Conservation (phyloP, 2,329 filamentous ascomycete species). For the Aspergillaceae sp. region DNA sequence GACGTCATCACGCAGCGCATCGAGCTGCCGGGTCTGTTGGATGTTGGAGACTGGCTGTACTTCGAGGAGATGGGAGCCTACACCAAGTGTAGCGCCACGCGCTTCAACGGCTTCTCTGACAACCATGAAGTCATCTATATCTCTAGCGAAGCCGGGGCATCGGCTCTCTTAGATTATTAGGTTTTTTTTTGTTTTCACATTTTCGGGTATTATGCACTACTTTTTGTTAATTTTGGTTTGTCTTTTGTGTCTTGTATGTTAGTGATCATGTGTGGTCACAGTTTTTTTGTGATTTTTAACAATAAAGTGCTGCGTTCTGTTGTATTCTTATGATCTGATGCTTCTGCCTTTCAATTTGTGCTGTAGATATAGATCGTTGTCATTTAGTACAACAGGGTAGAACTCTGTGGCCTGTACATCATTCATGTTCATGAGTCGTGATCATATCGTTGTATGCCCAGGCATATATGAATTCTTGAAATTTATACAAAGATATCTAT, state of each 20-base stretch:
- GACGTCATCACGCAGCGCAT: conserved; percentile 84
- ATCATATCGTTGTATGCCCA: too few species aligned
- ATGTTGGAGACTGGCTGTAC: conserved; percentile 96
- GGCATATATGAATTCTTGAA: too few species aligned
- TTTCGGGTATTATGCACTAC: neutral
- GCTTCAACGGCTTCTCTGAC: conserved; percentile 95
- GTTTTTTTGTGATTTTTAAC: too few species aligned
- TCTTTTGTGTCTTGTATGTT: neutral
- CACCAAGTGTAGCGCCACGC: conserved; percentile 93
- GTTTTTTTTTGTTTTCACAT: conserved; percentile 1
- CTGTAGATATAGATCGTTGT: too few species aligned
- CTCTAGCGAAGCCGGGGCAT: conserved; percentile 82
- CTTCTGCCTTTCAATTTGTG: too few species aligned
- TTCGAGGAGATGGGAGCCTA: conserved; percentile 99
- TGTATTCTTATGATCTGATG: too few species aligned
- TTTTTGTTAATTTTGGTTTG: conserved; percentile 2
- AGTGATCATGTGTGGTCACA: too few species aligned
- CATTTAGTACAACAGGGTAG: too few species aligned
- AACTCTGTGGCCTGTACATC: too few species aligned
- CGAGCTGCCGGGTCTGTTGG: conserved; percentile 64
- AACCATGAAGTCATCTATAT: conserved; percentile 89
- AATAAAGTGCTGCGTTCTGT: too few species aligned
- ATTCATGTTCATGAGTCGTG: too few species aligned
- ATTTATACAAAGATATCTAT: too few species aligned
- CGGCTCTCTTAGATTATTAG: conserved; percentile 55